Evolutionary conservation across 345 rosid species (phyloP), one percentile per base, ranked within the genome.

Genomic region (Jatropha curcas): DNA sequence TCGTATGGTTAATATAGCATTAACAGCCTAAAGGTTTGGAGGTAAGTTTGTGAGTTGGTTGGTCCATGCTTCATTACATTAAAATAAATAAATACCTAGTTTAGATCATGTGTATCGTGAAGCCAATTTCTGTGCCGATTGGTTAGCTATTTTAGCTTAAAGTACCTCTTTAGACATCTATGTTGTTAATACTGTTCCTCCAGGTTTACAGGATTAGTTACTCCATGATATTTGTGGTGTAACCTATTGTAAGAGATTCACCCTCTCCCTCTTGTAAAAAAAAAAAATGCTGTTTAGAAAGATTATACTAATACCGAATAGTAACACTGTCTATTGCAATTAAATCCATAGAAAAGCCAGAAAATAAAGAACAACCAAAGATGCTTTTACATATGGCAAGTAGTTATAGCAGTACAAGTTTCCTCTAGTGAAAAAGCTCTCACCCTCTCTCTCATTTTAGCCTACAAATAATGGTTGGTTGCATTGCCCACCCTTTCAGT

Each of bases 401-500:
- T 41, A 41, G 45, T 10, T 41, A 41, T 56, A n/a, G 28, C 45
- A 1, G 1, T 48, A 30, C 53, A 65, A 77, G 77, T 20, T 61
- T 72, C 28, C 13, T 37, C 45, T 4, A 39, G 65, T 51, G 65
- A 72, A 67, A 52, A 72, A 52, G 66, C 27, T 28, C 55, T 69
- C 34, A 7, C 39, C 17, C 50, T 11, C 28, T 6, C 20, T 14
- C 31, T 45, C 19, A 19, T 27, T 55, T 74, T n/a, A 51, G 67
- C 77, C 71, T 67, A 20, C 60, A 74, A 68, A 73, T 63, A 45
- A 58, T 48, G 19, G 53, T 41, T 9, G 45, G 59, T 35, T 60
- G 27, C 41, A 28, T 20, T 5, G 0, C 28, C 56, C 65, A 58
- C 53, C 27, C 64, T 12, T 43, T 45, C 24, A 43, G 34, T 14